Evolutionary conservation across 2,329 filamentous ascomycete species (phyloP).

Genomic region (Colletotrichum sp.): DNA sequence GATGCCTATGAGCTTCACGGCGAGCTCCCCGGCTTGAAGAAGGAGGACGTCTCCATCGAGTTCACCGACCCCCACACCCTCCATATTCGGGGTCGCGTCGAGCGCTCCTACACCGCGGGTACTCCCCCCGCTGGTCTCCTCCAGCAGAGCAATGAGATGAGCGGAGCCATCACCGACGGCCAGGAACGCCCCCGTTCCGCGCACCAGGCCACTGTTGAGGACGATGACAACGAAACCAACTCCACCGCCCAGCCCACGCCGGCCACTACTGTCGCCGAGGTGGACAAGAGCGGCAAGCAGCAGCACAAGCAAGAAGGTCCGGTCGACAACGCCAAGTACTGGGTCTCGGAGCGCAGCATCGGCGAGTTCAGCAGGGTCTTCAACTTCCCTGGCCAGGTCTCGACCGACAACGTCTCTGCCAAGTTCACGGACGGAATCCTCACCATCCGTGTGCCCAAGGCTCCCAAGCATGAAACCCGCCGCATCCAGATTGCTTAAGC

Average conservation of each 20-base stretch:
- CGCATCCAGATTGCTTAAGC: conserved; percentile 59
- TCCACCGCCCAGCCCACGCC: conserved; percentile 26
- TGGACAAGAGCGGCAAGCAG: conserved; percentile 32
- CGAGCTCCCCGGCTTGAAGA: conserved; percentile 77
- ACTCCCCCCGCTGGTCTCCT: conserved; percentile 54
- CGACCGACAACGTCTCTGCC: conserved; percentile 66
- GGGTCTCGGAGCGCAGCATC: conserved; percentile 70
- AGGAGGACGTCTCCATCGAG: conserved; percentile 77
- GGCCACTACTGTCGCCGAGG: conserved; percentile 34
- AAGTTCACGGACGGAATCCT: conserved; percentile 70
- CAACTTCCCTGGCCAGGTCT: conserved; percentile 68
- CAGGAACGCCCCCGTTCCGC: conserved; percentile 29
- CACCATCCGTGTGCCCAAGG: conserved; percentile 69
- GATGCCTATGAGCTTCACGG: conserved; percentile 78
- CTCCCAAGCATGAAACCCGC: conserved; percentile 60
- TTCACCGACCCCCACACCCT: conserved; percentile 80
- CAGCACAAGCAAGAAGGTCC: conserved; percentile 30
- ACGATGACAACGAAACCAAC: conserved; percentile 47
- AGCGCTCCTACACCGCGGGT: conserved; percentile 65
- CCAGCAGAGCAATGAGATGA: conserved; percentile 40
- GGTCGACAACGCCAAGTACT: conserved; percentile 64
- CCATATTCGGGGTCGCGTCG: conserved; percentile 71
- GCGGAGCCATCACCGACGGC: conserved; percentile 45
- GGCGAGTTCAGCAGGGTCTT: conserved; percentile 74
- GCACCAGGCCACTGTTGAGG: conserved; percentile 70